Conservation (phyloP, 257 asterid species). For the Primulina tabacum region DNA sequence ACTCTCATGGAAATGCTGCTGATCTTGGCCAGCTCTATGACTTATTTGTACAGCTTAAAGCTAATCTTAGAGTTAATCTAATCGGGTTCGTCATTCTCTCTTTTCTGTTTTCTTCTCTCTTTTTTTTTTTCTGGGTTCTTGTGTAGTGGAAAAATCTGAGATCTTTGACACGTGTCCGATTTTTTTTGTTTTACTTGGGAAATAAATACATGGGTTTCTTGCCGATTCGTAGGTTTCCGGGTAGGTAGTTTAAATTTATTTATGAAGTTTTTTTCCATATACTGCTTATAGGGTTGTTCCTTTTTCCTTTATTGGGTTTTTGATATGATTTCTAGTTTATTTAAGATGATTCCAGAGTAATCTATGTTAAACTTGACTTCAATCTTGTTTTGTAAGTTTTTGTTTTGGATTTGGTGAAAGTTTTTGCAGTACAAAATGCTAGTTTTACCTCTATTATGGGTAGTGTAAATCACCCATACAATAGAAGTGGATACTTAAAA, state of each 20-base stretch:
- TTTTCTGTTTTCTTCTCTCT: background rate
- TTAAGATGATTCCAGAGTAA: constrained; percentile 11
- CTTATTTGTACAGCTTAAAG: constrained; percentile 91
- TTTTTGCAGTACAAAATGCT: constrained; percentile 17
- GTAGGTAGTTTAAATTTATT: background rate
- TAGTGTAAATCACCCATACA: background rate
- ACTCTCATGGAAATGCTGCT: constrained; percentile 98
- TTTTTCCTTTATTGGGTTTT: background rate
- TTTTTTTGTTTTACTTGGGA: background rate
- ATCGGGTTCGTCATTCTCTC: constrained; percentile 60
- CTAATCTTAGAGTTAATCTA: constrained; percentile 92
- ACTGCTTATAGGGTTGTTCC: background rate
- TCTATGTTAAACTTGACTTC: constrained; percentile 2
- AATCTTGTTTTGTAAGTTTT: background rate
- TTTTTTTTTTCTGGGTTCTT: background rate
- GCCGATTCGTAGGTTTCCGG: background rate
- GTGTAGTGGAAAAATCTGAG: background rate
- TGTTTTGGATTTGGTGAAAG: constrained; percentile 13
- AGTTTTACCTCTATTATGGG: background rate
- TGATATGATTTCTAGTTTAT: background rate
- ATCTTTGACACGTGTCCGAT: background rate
- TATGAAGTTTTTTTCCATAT: background rate
- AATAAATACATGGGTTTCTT: constrained; percentile 2
- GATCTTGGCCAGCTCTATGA: constrained; percentile 98
- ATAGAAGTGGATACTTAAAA: background rate